Evolutionary conservation across 768 basidiomycete species (phyloP).

Genomic region (Cytidiella melzeri): DNA sequence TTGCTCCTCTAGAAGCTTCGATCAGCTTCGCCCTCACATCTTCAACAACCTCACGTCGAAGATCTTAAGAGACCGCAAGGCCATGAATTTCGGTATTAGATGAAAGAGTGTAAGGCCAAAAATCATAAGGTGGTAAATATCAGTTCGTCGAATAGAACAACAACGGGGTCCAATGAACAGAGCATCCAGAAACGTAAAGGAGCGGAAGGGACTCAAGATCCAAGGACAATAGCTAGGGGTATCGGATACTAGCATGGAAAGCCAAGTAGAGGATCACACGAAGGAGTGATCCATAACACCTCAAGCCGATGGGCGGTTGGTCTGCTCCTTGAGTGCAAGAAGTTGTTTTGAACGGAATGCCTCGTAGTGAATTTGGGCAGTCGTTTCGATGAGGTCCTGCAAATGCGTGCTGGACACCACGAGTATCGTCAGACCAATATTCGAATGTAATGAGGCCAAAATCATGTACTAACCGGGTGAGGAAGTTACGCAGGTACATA

Average conservation of each 20-base stretch:
- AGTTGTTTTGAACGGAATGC: conserved; percentile 99
- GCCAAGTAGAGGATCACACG: background rate
- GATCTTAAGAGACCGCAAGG: no score
- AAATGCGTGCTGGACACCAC: conserved; percentile 78
- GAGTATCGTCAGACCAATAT: background rate
- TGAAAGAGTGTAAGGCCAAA: conserved; percentile 8
- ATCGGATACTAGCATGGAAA: conserved; percentile 6
- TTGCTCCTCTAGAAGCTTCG: background rate
- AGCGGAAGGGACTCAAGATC: conserved; percentile 11
- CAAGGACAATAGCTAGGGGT: conserved; percentile 5
- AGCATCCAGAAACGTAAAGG: conserved; percentile 8
- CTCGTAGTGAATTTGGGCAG: conserved; percentile 98
- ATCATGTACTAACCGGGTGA: conserved; percentile 58
- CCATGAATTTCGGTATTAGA: conserved; percentile 8
- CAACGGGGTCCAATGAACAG: conserved; percentile 6
- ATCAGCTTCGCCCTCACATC: background rate
- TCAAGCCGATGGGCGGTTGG: conserved; percentile 48
- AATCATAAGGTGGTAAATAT: conserved; percentile 7
- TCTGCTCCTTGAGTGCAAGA: conserved; percentile 93
- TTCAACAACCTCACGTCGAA: no score
- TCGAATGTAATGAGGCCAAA: conserved; percentile 2
- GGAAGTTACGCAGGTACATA: conserved; percentile 93
- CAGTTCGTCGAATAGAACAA: conserved; percentile 7
- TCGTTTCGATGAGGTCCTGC: conserved; percentile 98
- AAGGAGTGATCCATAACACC: background rate